Base-by-base conservation (phyloP, 371 early-diverging fungal species). In the Zychaea mexicana region DNA sequence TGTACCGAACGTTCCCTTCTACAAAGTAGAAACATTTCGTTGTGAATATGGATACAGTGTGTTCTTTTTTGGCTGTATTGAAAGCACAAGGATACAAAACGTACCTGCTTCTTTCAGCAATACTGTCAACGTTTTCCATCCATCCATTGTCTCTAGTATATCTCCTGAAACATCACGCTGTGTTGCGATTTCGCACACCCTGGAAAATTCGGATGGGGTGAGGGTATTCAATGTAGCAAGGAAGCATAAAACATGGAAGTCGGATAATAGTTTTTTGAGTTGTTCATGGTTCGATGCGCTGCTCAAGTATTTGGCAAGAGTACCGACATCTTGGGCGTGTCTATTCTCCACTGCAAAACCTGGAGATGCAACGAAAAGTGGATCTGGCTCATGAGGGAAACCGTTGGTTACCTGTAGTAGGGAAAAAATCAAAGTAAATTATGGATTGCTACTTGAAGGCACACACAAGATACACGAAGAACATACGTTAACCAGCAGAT, bases 331-430 rank as follows among this genome's bases (percentile, higher is more conserved):
- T 63, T 75, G 66, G 1, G 66, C 66, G 24, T 60, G 66, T 61
- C 97, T 85, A 74, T 97, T 96, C 67, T 90, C 96, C 38, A 92
- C 85, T 3, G 84, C 79, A 71, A 61, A 53, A 49, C 72, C 66
- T 24, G 66, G 71, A 12, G 70, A 22, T 3, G 88, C 72, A 24
- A 69, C 83, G 71, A 98, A 98, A 33, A 89, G 67, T 6, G 95
- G 94, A 10, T 77, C 77, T 4, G 96, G 90, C 6, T 82, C 82
- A 36, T 88, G 84, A 12, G 99, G 99, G 78, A 95, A 97, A 10
- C 99, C 98, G 61, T 96, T 89, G 1, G 98, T 94, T n/a, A 90
- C 85, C 94, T 95, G n/a, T n/a, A n/a, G n/a, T n/a, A n/a, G n/a
- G n/a, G n/a, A n/a, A n/a, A n/a, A n/a, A n/a, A n/a, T n/a, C n/a